Base-by-base conservation (phyloP, 2,329 filamentous ascomycete genomes). In the Beauveria sp. region DNA sequence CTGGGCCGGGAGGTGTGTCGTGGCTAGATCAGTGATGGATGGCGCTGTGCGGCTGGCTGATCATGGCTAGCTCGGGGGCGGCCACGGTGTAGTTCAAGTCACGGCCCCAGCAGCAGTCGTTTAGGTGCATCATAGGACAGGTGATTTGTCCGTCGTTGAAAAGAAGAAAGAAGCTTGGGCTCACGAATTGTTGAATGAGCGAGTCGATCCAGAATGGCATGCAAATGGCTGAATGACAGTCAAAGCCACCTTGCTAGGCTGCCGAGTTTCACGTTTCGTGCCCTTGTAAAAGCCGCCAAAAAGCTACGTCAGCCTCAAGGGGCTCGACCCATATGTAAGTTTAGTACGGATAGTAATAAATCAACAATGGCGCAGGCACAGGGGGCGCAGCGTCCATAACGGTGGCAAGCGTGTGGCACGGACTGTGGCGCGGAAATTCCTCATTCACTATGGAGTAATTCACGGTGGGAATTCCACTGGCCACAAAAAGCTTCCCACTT, bases 1-100 rank as follows among this genome's bases (percentile, higher is more conserved):
- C 24, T 42, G 22, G 24, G 51, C 42, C 50, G n/a, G 50, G 50
- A 60, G 42, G 50, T 60, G 54, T 28, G 43, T 61, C 51, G 58
- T 54, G 51, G 50, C 47, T 61, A 52, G 52, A 55, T 60, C 52
- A 58, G 51, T 55, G 49, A 30, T 55, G 50, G 62, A 65, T 62
- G 42, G 65, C 70, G 30, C 66, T 72, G 38, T 70, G 68, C 22
- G 69, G 49, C 46, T 47, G 54, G 47, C 47, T 62, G 60, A 62
- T 51, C 60, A 62, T 62, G 53, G 52, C 45, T 56, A 50, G 60
- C 60, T 62, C 40, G 54, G 42, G 54, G 42, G 54, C 49, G 49
- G 47, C 57, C 57, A 52, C 38, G 52, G 30, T n/a, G 57, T 52
- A 52, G 40, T 59, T 61, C 46, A 58, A 62, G 60, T 62, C 60